Base-by-base conservation (phyloP, 305 asterid species). In the Striga hermonthica region DNA sequence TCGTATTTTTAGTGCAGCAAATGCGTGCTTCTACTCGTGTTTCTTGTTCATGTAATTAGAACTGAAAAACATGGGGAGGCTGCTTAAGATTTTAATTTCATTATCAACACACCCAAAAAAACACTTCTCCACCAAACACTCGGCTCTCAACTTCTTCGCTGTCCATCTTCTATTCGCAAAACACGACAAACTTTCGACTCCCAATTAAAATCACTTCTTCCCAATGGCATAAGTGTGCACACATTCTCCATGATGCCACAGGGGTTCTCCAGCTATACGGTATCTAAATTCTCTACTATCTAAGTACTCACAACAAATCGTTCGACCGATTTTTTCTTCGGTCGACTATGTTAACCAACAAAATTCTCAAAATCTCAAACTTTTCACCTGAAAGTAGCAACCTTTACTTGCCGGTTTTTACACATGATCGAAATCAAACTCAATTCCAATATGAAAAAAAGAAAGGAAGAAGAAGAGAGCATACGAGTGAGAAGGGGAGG, bases 401-500 rank as follows among this genome's bases (percentile, higher is more conserved):
- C 41, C 7, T 15, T 45, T 47, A 11, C 28, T 16, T n/a, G 45
- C 53, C 47, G 55, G 39, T 47, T 34, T 34, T 14, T 37, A 12
- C 11, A 4, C 52, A 58, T 16, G n/a, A 43, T 38, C 62, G 35
- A 63, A 49, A 56, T 41, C 60, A 60, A 60, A 39, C 50, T 22
- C 13, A 45, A 53, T 28, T 43, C 14, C 60, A 6, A 53, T 37
- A 53, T 3, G 12, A 54, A 54, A 16, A 15, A 54, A 7, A 9
- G 34, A 53, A 53, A 8, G 9, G 9, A 4, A 39, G 6, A 8
- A 39, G 9, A 43, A 43, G 11, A 43, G 1, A 60, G 57, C 91
- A 0, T 76, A 92, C 97, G 85, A 70, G 72, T 82, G 65, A 38
- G 86, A 50, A 57, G 95, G 96, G 34, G 98, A 87, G 52, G 82